Evolutionary conservation across 2,329 filamentous ascomycete genomes (phyloP).

Genomic region (Hypoxylon sp.): DNA sequence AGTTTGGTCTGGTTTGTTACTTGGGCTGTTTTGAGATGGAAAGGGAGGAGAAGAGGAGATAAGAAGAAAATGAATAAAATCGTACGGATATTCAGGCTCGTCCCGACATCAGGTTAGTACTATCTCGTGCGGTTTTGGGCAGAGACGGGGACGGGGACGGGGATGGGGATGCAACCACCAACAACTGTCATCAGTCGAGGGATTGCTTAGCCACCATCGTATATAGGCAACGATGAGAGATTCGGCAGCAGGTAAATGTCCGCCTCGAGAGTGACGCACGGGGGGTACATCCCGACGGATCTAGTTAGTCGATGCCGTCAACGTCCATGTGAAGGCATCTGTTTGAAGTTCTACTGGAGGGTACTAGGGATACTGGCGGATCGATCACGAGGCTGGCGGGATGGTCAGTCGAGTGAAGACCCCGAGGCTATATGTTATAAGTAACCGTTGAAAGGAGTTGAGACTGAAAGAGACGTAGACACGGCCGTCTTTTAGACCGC

Average conservation of each 20-base stretch:
- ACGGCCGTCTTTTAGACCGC: constrained; percentile 35
- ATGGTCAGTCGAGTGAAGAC: constrained; percentile 28
- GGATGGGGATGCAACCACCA: constrained; percentile 28
- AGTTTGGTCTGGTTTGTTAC: constrained; percentile 14
- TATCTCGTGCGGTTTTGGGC: constrained; percentile 17
- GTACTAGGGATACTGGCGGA: background rate
- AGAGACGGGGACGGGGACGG: constrained; percentile 27
- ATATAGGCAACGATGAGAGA: constrained; percentile 22
- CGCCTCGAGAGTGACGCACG: constrained; percentile 29
- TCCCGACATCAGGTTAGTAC: constrained; percentile 22
- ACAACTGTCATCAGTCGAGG: constrained; percentile 18
- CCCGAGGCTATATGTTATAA: constrained; percentile 29
- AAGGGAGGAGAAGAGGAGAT: constrained; percentile 19
- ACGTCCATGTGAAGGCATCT: constrained; percentile 26
- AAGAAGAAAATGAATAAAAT: constrained; percentile 28
- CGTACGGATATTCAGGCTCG: constrained; percentile 21
- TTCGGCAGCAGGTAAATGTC: constrained; percentile 24
- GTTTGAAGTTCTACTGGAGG: constrained; percentile 31
- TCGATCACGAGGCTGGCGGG: constrained; percentile 29
- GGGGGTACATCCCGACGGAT: constrained; percentile 30
- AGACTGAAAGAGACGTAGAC: constrained; percentile 29
- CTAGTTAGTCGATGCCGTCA: constrained; percentile 24
- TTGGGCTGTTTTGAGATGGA: constrained; percentile 20
- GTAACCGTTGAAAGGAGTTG: constrained; percentile 22
- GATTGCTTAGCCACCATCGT: constrained; percentile 29